These are phyloP conservation scores for Anisodus acutangulus DNA, from an alignment of 257 asterid species.

Conservation along the genomic window DNA sequence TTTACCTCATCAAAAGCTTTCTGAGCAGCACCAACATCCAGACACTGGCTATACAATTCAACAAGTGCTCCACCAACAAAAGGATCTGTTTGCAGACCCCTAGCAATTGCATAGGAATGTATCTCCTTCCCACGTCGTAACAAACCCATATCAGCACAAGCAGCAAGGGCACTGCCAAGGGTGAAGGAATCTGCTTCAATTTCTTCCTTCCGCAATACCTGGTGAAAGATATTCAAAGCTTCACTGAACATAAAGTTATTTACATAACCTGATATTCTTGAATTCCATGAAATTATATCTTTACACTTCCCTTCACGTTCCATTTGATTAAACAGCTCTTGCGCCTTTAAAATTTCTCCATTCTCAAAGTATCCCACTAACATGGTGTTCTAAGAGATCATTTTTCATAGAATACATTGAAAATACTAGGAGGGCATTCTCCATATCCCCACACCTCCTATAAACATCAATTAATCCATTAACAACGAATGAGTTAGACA, in stretches of 20 bases:
- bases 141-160: conserved; percentile 56
- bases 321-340: conserved; percentile 67
- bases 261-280: conserved; percentile 78
- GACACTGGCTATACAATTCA: conserved; percentile 66
- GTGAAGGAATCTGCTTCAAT: conserved; percentile 69
- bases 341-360: conserved; percentile 57
- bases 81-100: conserved; percentile 58
- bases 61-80: conserved; percentile 80
- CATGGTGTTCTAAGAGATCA: conserved; percentile 73
- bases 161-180: conserved; percentile 63
- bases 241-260: conserved; percentile 58
- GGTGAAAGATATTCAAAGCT: conserved; percentile 52
- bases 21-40: conserved; percentile 61
- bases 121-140: conserved; percentile 53
- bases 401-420: conserved; percentile 59
- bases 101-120: conserved; percentile 63
- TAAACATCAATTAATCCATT: conserved; percentile 80
- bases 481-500: conserved; percentile 66
- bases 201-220: conserved; percentile 45
- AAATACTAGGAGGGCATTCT: conserved; percentile 56
- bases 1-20: conserved; percentile 52
- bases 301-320: conserved; percentile 50
- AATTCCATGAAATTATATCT: conserved; percentile 75
- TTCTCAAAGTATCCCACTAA: conserved; percentile 72
- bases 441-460: conserved; percentile 69